Evolutionary conservation across 352 stramenopile genomes (phyloP), one percentile per base, ranked within the genome.

Genomic region (Globisporangium emineosum): DNA sequence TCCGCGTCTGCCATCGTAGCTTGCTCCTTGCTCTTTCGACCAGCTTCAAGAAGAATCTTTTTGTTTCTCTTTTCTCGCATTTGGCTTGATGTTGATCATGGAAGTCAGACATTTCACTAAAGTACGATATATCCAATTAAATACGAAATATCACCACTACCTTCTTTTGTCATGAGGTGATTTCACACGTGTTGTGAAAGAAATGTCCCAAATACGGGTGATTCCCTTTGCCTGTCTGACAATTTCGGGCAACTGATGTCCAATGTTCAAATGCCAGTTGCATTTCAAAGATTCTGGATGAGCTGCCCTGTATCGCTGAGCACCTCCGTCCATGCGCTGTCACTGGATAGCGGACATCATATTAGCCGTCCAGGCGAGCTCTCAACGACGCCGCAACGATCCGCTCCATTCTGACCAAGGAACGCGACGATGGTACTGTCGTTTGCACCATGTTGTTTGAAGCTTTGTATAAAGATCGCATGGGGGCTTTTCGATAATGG

Each of bases 1-100:
- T 88, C 74, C 4, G 69, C 70, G 32, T 86, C 77, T 13, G 75
- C 68, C 76, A 83, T 86, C 32, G 19, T 65, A 6, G 15, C 13
- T 53, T 7, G 17, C 37, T 45, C n/a, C 37, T n/a, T 45, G 37
- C 17, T 47, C 6, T 21, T 47, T 47, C 12, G 30, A 33, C 12
- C 35, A 52, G 17, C 23, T 50, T 50, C 29, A 37, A 50, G 23
- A 42, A 42, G 23, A 42, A 42, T 57, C 32, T 29, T 42, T 59
- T 49, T 43, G 3, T 43, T 35, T 64, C 13, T 21, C 29, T 21
- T 5, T 23, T n/a, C 40, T 47, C 17, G 17, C 6, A 21, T 47
- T 47, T 47, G 40, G 40, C 40, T 47, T 23, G 40, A 47, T 45
- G 15, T 45, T 45, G 37, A 45, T 45, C 37, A 45, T 10, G 37